Evolutionary conservation across 176 grass and related monocot genomes (phyloP), one percentile per base, ranked within the genome.

Genomic region (Triticum urartu): DNA sequence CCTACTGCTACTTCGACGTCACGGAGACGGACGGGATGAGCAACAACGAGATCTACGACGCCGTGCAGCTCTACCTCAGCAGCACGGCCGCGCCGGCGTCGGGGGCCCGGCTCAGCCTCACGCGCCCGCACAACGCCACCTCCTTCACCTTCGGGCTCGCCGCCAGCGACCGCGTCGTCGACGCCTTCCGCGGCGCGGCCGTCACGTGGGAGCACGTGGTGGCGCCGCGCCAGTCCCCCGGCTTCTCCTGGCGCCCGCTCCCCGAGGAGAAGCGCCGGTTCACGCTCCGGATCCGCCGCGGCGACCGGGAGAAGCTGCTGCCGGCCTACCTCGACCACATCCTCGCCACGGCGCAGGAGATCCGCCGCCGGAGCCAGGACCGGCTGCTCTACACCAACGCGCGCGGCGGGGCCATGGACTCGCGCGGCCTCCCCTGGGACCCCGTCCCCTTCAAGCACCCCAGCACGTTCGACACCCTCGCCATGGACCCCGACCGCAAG

Each of bases 211-310:
- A 95, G 86, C 95, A 98, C 90, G 86, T 93, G n/a, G 95, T 95
- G 12, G 84, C 93, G 17, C 95, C 91, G 73, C 87, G 95, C 28
- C 93, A 95, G 95, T 32, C 81, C 13, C 74, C 81, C 38, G 86
- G 80, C 3, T 90, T 94, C 84, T 90, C 89, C n/a, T 98, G 93
- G 95, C 80, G 93, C 3, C 89, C 89, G 32, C 76, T 98, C 15
- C 95, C 95, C n/a, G 95, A 98, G 79, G 95, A 98, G 85, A 95
- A 93, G 83, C 93, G 95, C 20, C 89, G 93, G 1, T 98, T 98
- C 89, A 93, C 95, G 54, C 95, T 98, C 43, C 89, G 95, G 47
- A 94, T 97, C 90, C 85, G 81, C 34, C 89, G 91, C 78, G 76
- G 64, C n/a, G 95, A 97, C 90, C 35, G 90, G 70, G 90, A 88